Percentiles rank a stretch among this genome's conserved stretches.
These are phyloP conservation scores for Paecilomyces dactylethromorphus DNA, from an alignment of 2,329 filamentous ascomycete genomes.

Conservation along the genomic window DNA sequence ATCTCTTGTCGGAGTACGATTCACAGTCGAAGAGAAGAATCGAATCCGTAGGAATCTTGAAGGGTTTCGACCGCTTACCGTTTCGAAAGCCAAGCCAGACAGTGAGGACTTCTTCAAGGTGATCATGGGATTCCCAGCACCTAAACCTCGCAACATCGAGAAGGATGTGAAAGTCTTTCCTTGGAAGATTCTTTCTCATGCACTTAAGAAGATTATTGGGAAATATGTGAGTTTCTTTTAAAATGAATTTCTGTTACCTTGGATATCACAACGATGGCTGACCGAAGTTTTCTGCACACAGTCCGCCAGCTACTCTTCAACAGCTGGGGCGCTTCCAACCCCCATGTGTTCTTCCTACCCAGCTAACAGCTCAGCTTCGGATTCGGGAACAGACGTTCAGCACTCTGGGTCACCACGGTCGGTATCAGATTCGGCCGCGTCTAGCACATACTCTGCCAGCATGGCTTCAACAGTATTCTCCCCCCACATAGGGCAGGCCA, in stretches of 20 bases:
- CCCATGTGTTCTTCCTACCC: slow-evolving; percentile 32
- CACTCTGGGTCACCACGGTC: slow-evolving; percentile 45
- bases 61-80: slow-evolving; percentile 84
- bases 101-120: slow-evolving; percentile 98
- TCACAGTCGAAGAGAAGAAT: slow-evolving; percentile 98
- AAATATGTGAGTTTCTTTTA: slow-evolving; percentile 66
- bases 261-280: slow-evolving; percentile 25
- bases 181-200: slow-evolving; percentile 81
- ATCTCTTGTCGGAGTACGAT: slow-evolving; percentile 76
- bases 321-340: slow-evolving; percentile 42
- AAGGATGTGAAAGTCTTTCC: slow-evolving; percentile 99
- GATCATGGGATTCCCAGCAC: slow-evolving; percentile 94
- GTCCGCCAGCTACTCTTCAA: slow-evolving; percentile 65
- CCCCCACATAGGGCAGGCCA: slow-evolving; percentile 29
- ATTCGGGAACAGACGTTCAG: slow-evolving; percentile 42
- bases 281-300: slow-evolving; percentile 21
- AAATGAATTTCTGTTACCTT: slow-evolving; percentile 1
- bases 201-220: slow-evolving; percentile 95
- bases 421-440: slow-evolving; percentile 37
- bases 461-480: slow-evolving; percentile 40
- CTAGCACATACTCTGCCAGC: slow-evolving; percentile 37
- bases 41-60: slow-evolving; percentile 92
- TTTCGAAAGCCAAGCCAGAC: slow-evolving; percentile 86
- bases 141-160: slow-evolving; percentile 95
- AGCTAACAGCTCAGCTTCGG: slow-evolving; percentile 38